Evolutionary conservation across 139 green algal genomes (phyloP).

Genomic region (Gonium pectorale): DNA sequence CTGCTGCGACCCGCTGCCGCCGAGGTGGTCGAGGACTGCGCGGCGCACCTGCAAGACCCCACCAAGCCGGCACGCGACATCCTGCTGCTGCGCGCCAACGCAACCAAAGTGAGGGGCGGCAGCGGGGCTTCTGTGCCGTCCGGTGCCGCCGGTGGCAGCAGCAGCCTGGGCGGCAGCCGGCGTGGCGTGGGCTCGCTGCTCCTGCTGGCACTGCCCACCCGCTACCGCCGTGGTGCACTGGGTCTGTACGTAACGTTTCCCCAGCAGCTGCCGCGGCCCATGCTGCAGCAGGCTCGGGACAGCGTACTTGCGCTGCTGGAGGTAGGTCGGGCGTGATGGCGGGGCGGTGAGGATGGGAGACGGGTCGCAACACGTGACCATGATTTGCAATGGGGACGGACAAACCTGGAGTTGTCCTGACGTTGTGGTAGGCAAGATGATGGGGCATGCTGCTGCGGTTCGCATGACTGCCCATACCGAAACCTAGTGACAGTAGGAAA

Average conservation of each 20-base stretch:
- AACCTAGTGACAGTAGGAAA: too few species aligned
- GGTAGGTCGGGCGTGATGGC: too few species aligned
- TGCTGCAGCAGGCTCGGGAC: neutral
- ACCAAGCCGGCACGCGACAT: conserved; percentile 1
- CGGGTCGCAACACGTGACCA: too few species aligned
- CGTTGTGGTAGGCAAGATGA: too few species aligned
- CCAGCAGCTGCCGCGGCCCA: conserved; percentile 4
- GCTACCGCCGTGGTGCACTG: neutral
- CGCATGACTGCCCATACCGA: too few species aligned
- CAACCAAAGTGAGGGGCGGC: too few species aligned
- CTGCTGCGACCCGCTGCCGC: too few species aligned
- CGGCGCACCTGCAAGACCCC: conserved; percentile 19
- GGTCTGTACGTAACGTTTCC: conserved; percentile 29
- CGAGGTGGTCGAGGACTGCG: neutral
- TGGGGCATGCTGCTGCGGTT: too few species aligned
- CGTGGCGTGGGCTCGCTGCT: neutral
- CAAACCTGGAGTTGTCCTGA: too few species aligned
- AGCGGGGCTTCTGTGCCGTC: neutral
- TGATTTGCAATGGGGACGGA: too few species aligned
- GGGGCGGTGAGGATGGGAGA: too few species aligned
- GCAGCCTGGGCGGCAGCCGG: neutral
- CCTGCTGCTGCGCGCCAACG: conserved; percentile 9
- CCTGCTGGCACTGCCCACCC: neutral
- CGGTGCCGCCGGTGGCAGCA: too few species aligned
- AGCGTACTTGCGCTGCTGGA: neutral